Conservation (phyloP, 768 basidiomycete species). For the Ephemerocybe angulata region DNA sequence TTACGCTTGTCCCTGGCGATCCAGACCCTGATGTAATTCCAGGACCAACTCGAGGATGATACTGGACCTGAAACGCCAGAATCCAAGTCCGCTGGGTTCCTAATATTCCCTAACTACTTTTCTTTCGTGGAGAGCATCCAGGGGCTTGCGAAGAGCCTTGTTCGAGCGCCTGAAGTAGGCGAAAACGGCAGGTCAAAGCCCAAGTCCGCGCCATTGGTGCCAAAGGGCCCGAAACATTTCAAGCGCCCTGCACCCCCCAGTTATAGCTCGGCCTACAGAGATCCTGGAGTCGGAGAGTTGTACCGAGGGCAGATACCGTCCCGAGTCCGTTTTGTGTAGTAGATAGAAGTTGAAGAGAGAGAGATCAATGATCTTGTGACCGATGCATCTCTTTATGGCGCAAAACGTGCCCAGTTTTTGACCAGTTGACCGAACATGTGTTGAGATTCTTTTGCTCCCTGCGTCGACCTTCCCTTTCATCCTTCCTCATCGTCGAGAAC, state of each 20-base stretch:
- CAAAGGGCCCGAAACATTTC: too few relatives aligned
- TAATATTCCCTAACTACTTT: conserved; percentile 3
- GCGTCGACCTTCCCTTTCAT: conserved; percentile 4
- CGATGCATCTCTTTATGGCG: conserved; percentile 1
- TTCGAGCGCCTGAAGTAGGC: not conserved
- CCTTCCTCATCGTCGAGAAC: not conserved
- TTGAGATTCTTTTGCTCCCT: conserved; percentile 1
- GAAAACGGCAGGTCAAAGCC: not conserved
- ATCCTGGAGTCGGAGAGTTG: not conserved
- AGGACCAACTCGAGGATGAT: not conserved
- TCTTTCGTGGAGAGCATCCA: conserved; percentile 2
- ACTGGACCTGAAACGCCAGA: not conserved
- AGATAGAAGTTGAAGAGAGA: not conserved
- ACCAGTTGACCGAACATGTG: conserved; percentile 2
- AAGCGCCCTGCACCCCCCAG: too few relatives aligned
- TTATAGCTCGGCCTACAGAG: too few relatives aligned
- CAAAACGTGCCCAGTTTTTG: conserved; percentile 9
- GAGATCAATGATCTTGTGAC: conserved; percentile 9
- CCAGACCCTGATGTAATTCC: not conserved
- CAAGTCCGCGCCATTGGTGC: too few relatives aligned
- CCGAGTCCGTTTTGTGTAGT: not conserved
- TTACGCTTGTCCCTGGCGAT: not conserved
- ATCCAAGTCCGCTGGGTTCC: conserved; percentile 1
- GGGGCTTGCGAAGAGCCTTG: not conserved
- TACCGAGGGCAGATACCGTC: not conserved